Conservation (phyloP, 2,329 filamentous ascomycete species). For the Sporothrix luriei region DNA sequence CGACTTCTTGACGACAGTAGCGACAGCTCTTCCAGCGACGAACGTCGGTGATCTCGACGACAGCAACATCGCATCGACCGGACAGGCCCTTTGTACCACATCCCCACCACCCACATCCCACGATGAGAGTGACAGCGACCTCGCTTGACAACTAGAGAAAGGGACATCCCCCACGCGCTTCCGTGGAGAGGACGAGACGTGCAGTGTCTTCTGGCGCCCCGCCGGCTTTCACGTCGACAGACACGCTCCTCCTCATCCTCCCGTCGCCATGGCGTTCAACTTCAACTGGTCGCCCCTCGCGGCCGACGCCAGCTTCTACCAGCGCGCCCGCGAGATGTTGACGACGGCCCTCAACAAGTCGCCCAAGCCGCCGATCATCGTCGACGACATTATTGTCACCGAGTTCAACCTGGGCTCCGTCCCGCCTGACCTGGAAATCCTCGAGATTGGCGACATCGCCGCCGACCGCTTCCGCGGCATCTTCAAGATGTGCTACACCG, state of each 20-base stretch:
- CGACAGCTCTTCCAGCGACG: neutral
- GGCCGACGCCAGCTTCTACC: slow-evolving; percentile 88
- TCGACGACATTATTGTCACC: slow-evolving; percentile 98
- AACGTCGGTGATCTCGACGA: neutral
- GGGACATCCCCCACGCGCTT: neutral
- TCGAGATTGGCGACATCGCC: slow-evolving; percentile 96
- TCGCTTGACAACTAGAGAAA: slow-evolving; percentile 20
- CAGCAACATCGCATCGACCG: neutral
- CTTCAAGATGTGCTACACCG: slow-evolving; percentile 98
- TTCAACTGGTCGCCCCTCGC: slow-evolving; percentile 99
- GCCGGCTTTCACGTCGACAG: slow-evolving; percentile 6
- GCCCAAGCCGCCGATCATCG: slow-evolving; percentile 96
- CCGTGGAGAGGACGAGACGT: slow-evolving; percentile 26
- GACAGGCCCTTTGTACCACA: neutral
- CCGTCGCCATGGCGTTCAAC: slow-evolving; percentile 91
- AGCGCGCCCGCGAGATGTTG: slow-evolving; percentile 88
- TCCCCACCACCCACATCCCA: neutral
- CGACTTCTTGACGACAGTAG: neutral
- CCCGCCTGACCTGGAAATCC: slow-evolving; percentile 90
- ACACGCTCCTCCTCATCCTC: slow-evolving; percentile 12
- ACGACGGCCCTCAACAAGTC: slow-evolving; percentile 96
- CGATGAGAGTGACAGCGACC: slow-evolving; percentile 30
- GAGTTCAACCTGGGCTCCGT: slow-evolving; percentile 96
- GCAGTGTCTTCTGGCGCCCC: slow-evolving; percentile 13
- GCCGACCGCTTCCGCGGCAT: slow-evolving; percentile 97